Evolutionary conservation across 176 grass and related monocot species (phyloP).

Genomic region (Pharus latifolius): DNA sequence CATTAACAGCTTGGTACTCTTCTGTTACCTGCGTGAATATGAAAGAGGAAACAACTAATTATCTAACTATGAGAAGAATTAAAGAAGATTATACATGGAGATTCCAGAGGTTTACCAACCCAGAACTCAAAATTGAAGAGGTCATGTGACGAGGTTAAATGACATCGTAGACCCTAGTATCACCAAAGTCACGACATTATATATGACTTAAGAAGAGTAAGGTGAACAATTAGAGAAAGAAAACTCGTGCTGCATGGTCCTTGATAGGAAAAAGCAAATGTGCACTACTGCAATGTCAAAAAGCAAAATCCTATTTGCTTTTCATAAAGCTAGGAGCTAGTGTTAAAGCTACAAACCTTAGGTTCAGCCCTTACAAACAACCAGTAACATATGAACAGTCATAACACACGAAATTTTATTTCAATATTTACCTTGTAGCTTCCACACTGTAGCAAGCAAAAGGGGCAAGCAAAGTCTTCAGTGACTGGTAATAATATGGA

Average conservation of each 20-base stretch:
- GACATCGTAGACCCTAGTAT: constrained; percentile 77
- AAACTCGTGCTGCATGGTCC: neutral
- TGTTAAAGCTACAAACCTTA: neutral
- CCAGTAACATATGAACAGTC: neutral
- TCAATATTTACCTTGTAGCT: constrained; percentile 78
- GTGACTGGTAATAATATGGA: constrained; percentile 67
- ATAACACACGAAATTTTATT: neutral
- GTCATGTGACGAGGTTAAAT: constrained; percentile 85
- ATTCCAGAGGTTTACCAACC: constrained; percentile 75
- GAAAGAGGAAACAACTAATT: constrained; percentile 18
- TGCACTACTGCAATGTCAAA: neutral
- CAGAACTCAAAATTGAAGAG: constrained; percentile 94
- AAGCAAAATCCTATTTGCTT: neutral
- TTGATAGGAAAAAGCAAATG: neutral
- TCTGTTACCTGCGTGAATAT: constrained; percentile 62
- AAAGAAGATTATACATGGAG: constrained; percentile 9
- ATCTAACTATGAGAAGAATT: neutral
- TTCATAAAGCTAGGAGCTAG: neutral
- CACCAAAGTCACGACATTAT: constrained; percentile 19
- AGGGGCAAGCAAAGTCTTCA: constrained; percentile 95
- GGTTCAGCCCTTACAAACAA: neutral
- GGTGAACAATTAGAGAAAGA: neutral
- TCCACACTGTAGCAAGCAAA: constrained; percentile 82
- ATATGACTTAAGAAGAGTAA: neutral
- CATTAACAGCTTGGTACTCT: constrained; percentile 81